A percentile compares a stretch with the other conserved stretches of the same genome.
phyloP scores from a whole-genome alignment of 192 early-diverging fungal species.

The Mortierella hygrophila region DNA sequence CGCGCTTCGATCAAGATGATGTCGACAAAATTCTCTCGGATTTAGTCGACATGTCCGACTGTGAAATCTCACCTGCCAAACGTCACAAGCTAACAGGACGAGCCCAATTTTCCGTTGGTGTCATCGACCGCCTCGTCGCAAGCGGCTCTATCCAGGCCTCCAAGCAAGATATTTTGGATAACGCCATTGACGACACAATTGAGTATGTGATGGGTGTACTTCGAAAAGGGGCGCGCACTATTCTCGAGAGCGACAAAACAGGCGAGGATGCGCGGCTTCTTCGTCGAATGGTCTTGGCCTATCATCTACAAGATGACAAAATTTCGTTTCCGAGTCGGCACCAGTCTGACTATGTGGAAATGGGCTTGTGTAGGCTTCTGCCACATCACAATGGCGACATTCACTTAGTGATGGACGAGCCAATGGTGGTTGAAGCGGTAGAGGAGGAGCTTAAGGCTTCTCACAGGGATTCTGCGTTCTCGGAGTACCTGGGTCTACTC shows the following conservation, averaged over 20 bases:
- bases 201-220: too few species aligned
- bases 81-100: constrained; percentile 15
- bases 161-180: too few species aligned
- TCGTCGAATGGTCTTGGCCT: too few species aligned
- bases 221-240: too few species aligned
- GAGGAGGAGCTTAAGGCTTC: constrained; percentile 16
- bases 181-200: too few species aligned
- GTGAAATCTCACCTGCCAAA: constrained; percentile 7
- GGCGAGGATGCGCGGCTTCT: too few species aligned
- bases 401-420: constrained; percentile 32
- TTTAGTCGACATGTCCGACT: constrained; percentile 2
- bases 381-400: constrained; percentile 3
- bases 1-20: constrained; percentile 8
- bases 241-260: too few species aligned
- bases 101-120: constrained; percentile 8
- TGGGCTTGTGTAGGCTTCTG: constrained; percentile 18
- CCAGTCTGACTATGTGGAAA: constrained; percentile 20
- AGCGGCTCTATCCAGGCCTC: too few species aligned
- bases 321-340: constrained; percentile 4
- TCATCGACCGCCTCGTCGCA: too few species aligned
- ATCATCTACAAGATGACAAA: background rate
- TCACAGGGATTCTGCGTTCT: background rate
- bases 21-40: background rate
- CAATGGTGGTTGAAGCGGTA: constrained; percentile 34
- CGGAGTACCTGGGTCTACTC: constrained; percentile 25